These are phyloP conservation scores for Pyrenophora seminiperda DNA, from an alignment of 2,329 filamentous ascomycete genomes.

Conservation along the genomic window DNA sequence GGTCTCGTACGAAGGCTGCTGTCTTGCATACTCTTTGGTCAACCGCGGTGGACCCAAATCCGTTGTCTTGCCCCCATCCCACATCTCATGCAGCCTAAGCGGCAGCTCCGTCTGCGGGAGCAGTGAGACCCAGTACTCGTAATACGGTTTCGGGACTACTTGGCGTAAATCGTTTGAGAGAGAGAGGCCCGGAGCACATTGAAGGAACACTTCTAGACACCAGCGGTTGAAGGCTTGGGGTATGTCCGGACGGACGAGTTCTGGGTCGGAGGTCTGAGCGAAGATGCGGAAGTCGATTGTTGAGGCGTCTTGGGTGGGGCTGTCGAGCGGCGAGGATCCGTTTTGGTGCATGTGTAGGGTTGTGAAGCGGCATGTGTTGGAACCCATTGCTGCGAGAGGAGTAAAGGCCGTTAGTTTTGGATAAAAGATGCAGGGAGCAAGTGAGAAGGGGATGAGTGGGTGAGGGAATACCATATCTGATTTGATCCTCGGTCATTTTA, in stretches of 20 bases:
- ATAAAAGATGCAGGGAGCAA: no score
- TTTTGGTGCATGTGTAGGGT: slow-evolving; percentile 39
- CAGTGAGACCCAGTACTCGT: slow-evolving; percentile 35
- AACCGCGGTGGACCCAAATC: slow-evolving; percentile 18
- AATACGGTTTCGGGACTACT: slow-evolving; percentile 31
- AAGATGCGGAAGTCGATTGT: slow-evolving; percentile 47
- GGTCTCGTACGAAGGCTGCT: slow-evolving; percentile 42
- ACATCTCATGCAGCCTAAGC: slow-evolving; percentile 26
- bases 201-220: slow-evolving; percentile 43
- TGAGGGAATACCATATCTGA: slow-evolving; percentile 17
- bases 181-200: slow-evolving; percentile 51
- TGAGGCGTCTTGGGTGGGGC: slow-evolving; percentile 42
- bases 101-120: slow-evolving; percentile 30
- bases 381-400: slow-evolving; percentile 26
- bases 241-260: slow-evolving; percentile 29
- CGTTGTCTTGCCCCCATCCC: slow-evolving; percentile 11
- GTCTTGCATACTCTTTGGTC: slow-evolving; percentile 23
- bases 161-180: slow-evolving; percentile 31
- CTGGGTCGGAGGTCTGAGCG: slow-evolving; percentile 27
- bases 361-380: slow-evolving; percentile 25
- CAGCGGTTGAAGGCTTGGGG: slow-evolving; percentile 36
- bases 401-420: slow-evolving; percentile 2
- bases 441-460: background rate
- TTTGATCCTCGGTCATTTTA: slow-evolving; percentile 31
- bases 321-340: slow-evolving; percentile 34